phyloP scores from a whole-genome alignment of 2,329 filamentous ascomycete genomes.

The Berkeleyomyces rouxiae region DNA sequence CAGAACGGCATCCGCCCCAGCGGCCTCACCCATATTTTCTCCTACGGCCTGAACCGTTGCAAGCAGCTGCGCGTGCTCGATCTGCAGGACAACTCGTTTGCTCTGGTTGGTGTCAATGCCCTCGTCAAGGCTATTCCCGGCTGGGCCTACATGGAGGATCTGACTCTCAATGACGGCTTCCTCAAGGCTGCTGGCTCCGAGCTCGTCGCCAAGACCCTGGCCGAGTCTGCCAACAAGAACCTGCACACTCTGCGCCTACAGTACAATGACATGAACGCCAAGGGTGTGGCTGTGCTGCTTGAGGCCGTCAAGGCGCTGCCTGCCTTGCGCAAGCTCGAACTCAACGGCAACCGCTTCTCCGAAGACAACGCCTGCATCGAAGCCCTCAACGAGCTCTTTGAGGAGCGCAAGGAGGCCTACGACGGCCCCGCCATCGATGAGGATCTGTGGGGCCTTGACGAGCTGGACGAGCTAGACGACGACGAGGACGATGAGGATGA shows the following conservation, averaged over 20 bases:
- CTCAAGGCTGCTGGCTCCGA: constrained; percentile 62
- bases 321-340: constrained; percentile 65
- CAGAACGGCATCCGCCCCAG: constrained; percentile 95
- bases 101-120: constrained; percentile 58
- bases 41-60: constrained; percentile 58
- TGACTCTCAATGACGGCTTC: constrained; percentile 79
- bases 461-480: constrained; percentile 72
- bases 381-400: constrained; percentile 52
- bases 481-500: constrained; percentile 48
- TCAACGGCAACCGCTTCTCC: constrained; percentile 90
- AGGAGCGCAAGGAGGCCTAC: constrained; percentile 59
- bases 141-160: constrained; percentile 64
- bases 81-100: constrained; percentile 96
- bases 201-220: constrained; percentile 55
- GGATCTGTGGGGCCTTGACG: constrained; percentile 71
- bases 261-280: constrained; percentile 82
- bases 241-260: constrained; percentile 71
- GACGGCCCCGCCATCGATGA: constrained; percentile 53
- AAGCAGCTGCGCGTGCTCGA: constrained; percentile 59
- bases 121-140: constrained; percentile 56
- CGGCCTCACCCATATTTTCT: constrained; percentile 68
- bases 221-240: constrained; percentile 58
- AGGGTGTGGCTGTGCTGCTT: constrained; percentile 55
- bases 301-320: constrained; percentile 55
- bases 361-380: constrained; percentile 66